Percentiles rank a stretch among this genome's conserved stretches.
phyloP scores from a whole-genome alignment of 208 protist genomes.

The Blastocrithidia nonstop region DNA sequence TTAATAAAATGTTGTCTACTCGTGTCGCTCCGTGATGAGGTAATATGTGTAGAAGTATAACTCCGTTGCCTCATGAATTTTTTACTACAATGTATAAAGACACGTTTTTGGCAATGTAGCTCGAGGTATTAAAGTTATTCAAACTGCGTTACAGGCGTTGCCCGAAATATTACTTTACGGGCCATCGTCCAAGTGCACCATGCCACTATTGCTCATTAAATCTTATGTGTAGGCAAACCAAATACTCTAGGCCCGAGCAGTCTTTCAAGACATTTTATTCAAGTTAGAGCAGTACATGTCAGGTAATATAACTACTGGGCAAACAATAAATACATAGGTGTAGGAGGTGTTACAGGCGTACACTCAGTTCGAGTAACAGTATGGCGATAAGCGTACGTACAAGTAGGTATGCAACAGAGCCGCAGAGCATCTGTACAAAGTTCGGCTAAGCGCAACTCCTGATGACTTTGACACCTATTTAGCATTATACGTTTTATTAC shows the following conservation, averaged over 20 bases:
- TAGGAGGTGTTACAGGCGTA: too few relatives aligned
- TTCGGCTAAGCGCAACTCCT: slow-evolving; percentile 26
- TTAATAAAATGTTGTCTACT: slow-evolving; percentile 12
- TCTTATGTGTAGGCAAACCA: slow-evolving; percentile 12
- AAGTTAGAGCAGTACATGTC: too few relatives aligned
- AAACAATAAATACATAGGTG: too few relatives aligned
- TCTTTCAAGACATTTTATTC: slow-evolving; percentile 37
- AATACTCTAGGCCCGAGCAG: slow-evolving; percentile 18
- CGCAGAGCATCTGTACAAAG: slow-evolving; percentile 41
- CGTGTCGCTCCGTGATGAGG: slow-evolving; percentile 35
- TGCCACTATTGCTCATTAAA: slow-evolving; percentile 58
- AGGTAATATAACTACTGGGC: too few relatives aligned
- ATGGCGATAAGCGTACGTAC: slow-evolving; percentile 40
- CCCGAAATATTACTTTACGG: slow-evolving; percentile 28
- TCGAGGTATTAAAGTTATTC: slow-evolving; percentile 40
- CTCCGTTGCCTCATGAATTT: slow-evolving; percentile 67
- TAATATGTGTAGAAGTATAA: slow-evolving; percentile 55
- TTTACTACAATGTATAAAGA: slow-evolving; percentile 79
- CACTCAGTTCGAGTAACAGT: slow-evolving; percentile 52
- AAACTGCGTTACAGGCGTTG: slow-evolving; percentile 55
- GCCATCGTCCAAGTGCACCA: slow-evolving; percentile 21
- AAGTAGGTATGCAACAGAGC: slow-evolving; percentile 23
- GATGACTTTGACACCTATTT: slow-evolving; percentile 49
- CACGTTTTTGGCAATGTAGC: slow-evolving; percentile 29
- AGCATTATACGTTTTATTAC: slow-evolving; percentile 53